Evolutionary conservation across 1,139 yeast genomes (phyloP), one percentile per base, ranked within the genome.

Genomic region (Candida tropicalis): DNA sequence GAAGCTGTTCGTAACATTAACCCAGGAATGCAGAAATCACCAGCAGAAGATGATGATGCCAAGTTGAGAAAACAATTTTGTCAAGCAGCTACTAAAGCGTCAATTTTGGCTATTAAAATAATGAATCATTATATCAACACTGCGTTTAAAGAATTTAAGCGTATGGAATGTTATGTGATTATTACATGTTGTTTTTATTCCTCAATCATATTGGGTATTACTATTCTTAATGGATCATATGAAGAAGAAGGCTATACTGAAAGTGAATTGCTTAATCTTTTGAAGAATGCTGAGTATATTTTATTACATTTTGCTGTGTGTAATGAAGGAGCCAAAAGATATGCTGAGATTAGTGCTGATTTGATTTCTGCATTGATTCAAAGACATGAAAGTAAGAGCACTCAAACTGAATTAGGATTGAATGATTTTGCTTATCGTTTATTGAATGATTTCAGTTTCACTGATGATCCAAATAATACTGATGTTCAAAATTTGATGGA

Each of bases 161-260:
- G 58, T 12, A 44, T 47, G 48, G 58, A 55, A 31, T 54, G 56
- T 47, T 54, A 54, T 42, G 38, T 51, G 3, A 50, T 50, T 8
- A 50, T 53, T 9, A 53, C 54, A 11, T 49, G 55, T 34, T 54
- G 55, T 40, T 53, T 54, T 36, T 53, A 48, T 38, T 48, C 56
- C 4, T 44, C 50, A 12, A 52, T 57, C 32, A 43, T 57, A 10
- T 42, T 58, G n/a, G 57, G 60, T 17, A 44, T 52, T 6, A 48
- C 54, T 32, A 40, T 52, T 9, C 48, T 54, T 15, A 47, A 49
- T 42, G 54, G 56, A 12, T 47, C 45, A 4, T 42, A 43, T 37
- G 53, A 53, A 34, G 47, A 49, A 13, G 52, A 48, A 31, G 50
- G 48, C 9, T 48, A 50, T 41, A 34, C 52, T n/a, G 54, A 53